These are phyloP conservation scores for Globisporangium mamillatum DNA, from an alignment of 352 stramenopile species.

Conservation along the genomic window DNA sequence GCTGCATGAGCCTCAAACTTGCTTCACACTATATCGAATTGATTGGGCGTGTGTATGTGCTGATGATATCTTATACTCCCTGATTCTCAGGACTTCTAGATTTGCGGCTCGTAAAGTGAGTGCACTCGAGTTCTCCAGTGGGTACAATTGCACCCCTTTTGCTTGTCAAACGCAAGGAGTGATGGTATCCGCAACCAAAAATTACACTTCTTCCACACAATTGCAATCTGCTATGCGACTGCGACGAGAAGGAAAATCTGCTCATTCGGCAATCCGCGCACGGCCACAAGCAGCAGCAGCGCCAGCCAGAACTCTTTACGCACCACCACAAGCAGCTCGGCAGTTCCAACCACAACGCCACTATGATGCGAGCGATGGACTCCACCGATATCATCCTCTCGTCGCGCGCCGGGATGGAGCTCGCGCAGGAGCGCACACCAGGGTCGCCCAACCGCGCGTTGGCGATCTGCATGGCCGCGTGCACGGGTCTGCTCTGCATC, in stretches of 20 bases:
- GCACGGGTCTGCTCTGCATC: constrained; percentile 3
- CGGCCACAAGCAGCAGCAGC: neutral
- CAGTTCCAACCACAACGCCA: neutral
- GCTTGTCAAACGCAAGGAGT: constrained; percentile 1
- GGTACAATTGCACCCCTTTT: neutral
- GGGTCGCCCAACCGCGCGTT: constrained; percentile 7
- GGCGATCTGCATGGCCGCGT: constrained; percentile 4
- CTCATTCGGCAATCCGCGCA: constrained; percentile 7
- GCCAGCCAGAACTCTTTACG: neutral
- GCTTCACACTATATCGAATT: neutral
- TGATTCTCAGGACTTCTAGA: neutral
- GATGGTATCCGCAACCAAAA: neutral
- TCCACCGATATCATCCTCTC: constrained; percentile 16
- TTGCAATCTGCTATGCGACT: neutral
- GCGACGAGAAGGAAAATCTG: neutral
- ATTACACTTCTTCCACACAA: neutral
- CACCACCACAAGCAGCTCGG: neutral
- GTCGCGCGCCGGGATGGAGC: neutral
- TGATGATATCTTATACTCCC: neutral
- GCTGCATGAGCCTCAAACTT: neutral
- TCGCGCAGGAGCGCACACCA: constrained; percentile 8
- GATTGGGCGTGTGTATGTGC: neutral
- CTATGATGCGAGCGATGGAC: constrained; percentile 16
- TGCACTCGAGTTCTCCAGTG: neutral
- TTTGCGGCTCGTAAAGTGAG: neutral